Evolutionary conservation across 495 filamentous ascomycete genomes (phyloP), one percentile per base, ranked within the genome.

Genomic region (Xylaria nigripes): DNA sequence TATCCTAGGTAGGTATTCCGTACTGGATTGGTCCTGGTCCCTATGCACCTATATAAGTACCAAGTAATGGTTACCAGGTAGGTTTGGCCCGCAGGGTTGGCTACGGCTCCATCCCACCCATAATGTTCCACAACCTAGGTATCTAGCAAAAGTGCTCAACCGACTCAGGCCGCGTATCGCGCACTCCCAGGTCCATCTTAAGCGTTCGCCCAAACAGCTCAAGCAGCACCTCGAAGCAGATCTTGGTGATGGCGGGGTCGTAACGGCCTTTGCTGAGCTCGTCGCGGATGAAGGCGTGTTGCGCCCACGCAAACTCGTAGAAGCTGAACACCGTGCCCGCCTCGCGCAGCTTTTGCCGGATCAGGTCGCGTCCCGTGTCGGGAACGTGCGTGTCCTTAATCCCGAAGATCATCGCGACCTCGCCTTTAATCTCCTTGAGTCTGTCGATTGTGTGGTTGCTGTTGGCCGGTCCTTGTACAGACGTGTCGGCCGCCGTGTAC

Each of bases 261-360:
- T 95, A 97, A 12, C 92, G 79, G 5, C 90, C 90, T 72, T 96
- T 97, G 64, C 85, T 90, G 43, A 91, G 74, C 70, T 97, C 92
- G 63, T 96, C 92, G n/a, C 92, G 81, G 63, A 97, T 95, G 61
- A 97, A 97, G 0, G 90, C 89, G 74, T 94, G 92, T 66, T 97
- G 92, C 19, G 92, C 89, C 81, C 89, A 90, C 16, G 91, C 86
- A 54, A 86, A 79, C 67, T 97, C 92, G 69, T 95, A 91, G 60
- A 86, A 96, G 64, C 84, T 83, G 61, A 93, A 95, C 8, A 77
- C 70, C 2, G 84, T 80, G 2, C 86, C 86, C 29, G 81, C 79
- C 9, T 87, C 86, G 59, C 90, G 81, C 58, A 97, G 75, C 36
- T 86, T 92, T 63, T 83, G 81, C 42, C 92, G 79, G 63, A 97